A percentile compares a stretch with the other conserved stretches of the same genome.
phyloP scores from a whole-genome alignment of 225 moss, liverwort and hornwort species.

The Antitrichia curtipendula region DNA sequence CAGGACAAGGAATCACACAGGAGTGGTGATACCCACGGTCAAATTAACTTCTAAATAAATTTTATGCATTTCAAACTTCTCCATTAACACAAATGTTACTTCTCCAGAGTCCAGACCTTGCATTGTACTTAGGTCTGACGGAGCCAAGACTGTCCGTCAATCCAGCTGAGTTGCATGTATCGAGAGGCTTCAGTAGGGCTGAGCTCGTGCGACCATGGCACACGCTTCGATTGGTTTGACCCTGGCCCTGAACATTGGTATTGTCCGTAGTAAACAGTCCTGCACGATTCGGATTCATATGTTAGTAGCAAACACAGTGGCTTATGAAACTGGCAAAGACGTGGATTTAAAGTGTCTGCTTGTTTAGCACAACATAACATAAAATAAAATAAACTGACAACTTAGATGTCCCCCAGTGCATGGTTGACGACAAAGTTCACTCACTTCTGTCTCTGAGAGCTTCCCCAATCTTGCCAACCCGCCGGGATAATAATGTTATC shows the following conservation, averaged over 20 bases:
- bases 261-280: slow-evolving; percentile 47
- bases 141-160: slow-evolving; percentile 42
- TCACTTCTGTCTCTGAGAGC: slow-evolving; percentile 33
- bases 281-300: not conserved
- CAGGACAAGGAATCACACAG: not conserved
- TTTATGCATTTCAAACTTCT: not conserved
- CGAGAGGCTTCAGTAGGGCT: slow-evolving; percentile 12
- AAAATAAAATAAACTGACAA: no score
- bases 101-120: not conserved
- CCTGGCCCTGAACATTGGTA: slow-evolving; percentile 42
- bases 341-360: no score
- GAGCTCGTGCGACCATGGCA: slow-evolving; percentile 34
- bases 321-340: not conserved
- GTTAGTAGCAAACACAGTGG: not conserved
- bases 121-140: not conserved
- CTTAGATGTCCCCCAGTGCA: not conserved
- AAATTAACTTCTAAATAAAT: not conserved
- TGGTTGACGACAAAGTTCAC: not conserved
- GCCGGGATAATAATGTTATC: slow-evolving; percentile 50
- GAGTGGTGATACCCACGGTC: not conserved
- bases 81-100: not conserved
- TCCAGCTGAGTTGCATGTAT: slow-evolving; percentile 38
- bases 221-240: slow-evolving; percentile 8
- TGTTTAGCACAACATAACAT: no score
- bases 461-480: slow-evolving; percentile 81